Base-by-base conservation (phyloP, 768 basidiomycete species). In the Russula brevipes region DNA sequence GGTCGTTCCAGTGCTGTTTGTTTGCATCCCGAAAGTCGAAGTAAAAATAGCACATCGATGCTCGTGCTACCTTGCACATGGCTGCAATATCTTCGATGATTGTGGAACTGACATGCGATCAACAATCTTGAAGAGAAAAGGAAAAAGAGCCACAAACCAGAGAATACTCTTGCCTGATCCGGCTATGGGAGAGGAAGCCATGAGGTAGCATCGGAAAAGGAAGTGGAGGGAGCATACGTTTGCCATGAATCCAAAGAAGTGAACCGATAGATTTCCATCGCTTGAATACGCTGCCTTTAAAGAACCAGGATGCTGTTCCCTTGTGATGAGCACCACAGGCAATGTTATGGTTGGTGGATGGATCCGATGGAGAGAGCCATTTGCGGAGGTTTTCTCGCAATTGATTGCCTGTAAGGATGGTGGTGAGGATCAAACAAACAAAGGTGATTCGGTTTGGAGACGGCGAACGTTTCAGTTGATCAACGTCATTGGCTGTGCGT, bases 341-440 rank as follows among this genome's bases (percentile, higher is more conserved):
- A 24, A n/a, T 47, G 46, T 60, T 45, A 24, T 46, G 52, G 8
- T 60, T 60, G 10, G 42, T 45, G 12, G 45, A 53, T 1, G 59
- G 59, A 24, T 60, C 53, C 6, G 59, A n/a, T 12, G 59, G 59
- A 1, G 52, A 60, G 52, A 60, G 59, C 59, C 59, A 60, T 24
- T 39, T 39, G 9, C 31, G 19, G n/a, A 60, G 5, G 31, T 19
- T 10, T 1, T 47, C 9, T 10, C 31, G 41, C 14, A 53, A 5
- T 33, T 38, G 31, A 16, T 35, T 45, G 9, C 19, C 59, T 60
- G 51, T 16, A 9, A 33, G 12, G 16, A n/a, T 17, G 14, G 2
- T 14, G 35, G n/a, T n/a, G n/a, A 14, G 10, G 10, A 9, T 14
- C 11, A 12, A 14, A 12, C 11, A 14, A 42, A 14, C 16, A 42